phyloP scores from a whole-genome alignment of 2,329 filamentous ascomycete genomes.

The Sclerotinia borealis region DNA sequence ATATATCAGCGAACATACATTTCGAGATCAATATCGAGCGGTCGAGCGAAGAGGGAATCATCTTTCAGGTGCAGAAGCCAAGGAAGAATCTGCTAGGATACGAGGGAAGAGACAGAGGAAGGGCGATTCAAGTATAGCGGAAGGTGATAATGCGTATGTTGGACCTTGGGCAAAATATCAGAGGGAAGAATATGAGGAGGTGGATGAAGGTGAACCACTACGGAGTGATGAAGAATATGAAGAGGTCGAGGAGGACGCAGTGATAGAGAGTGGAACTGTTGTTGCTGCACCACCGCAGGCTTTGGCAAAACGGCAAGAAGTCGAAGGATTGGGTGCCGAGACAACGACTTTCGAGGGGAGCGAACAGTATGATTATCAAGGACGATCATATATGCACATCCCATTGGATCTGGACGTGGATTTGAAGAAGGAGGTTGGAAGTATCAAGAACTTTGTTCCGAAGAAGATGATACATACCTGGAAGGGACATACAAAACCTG shows the following conservation, averaged over 20 bases:
- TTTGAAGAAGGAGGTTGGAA: conserved; percentile 72
- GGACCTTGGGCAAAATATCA: conserved; percentile 91
- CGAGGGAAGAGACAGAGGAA: conserved; percentile 76
- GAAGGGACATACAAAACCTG: conserved; percentile 76
- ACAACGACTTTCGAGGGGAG: conserved; percentile 82
- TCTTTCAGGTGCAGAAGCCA: conserved; percentile 51
- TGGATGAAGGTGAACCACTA: conserved; percentile 66
- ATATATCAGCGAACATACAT: conserved; percentile 83
- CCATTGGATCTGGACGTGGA: conserved; percentile 86
- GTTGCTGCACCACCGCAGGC: conserved; percentile 50
- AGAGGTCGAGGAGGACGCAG: conserved; percentile 64
- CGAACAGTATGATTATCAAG: conserved; percentile 85
- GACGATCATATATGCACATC: conserved; percentile 95
- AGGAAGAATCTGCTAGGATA: conserved; percentile 63
- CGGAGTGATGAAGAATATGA: conserved; percentile 76
- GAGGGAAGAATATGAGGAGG: conserved; percentile 65
- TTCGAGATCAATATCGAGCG: conserved; percentile 79
- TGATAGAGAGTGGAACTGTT: conserved; percentile 58
- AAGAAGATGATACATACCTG: conserved; percentile 91
- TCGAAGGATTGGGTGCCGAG: conserved; percentile 61
- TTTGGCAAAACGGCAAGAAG: conserved; percentile 49
- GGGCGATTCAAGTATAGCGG: conserved; percentile 75
- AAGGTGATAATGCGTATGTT: conserved; percentile 82
- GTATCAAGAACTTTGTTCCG: conserved; percentile 82
- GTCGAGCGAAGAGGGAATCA: conserved; percentile 61